Evolutionary conservation across 257 asterid genomes (phyloP), one percentile per base, ranked within the genome.

Genomic region (Solanum acaule): DNA sequence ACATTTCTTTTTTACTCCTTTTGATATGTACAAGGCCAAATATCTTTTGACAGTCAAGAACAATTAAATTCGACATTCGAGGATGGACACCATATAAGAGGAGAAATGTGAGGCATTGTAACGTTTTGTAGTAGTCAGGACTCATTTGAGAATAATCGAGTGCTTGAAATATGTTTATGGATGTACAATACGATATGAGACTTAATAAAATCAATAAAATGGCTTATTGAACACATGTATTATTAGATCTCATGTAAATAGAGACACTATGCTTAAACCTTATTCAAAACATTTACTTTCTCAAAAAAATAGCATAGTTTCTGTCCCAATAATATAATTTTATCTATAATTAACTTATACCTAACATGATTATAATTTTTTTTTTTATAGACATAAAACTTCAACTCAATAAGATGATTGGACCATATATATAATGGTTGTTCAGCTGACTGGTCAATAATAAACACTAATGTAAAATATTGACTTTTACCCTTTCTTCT

Each of bases 381-480:
- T 42, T 2, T n/a, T n/a, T n/a, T n/a, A n/a, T n/a, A n/a, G n/a
- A n/a, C n/a, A n/a, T n/a, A n/a, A n/a, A 76, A 38, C 20, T 40
- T 77, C 4, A 77, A 40, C 34, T 12, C 34, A 10, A n/a, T 8
- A 7, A 78, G 37, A 79, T 42, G 37, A 42, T 46, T 81, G 68
- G 67, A 16, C 6, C 37, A 20, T 29, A 49, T 3, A 12, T 5
- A 81, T 81, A 31, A 11, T 81, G 34, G 7, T 12, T 77, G 84
- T 77, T n/a, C 7, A 77, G 34, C 38, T 81, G 70, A 81, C 86
- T 18, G 68, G 86, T 81, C 86, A 81, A 81, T 46, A 81, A 81
- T 81, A 81, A 46, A 81, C 86, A 46, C 86, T 5, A 81, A 22
- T 46, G 20, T 29, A 46, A 81, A 46, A 22, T 29, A 46, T 16